Evolutionary conservation across 345 rosid species (phyloP), one percentile per base, ranked within the genome.

Genomic region (Aquilaria yunnanensis): DNA sequence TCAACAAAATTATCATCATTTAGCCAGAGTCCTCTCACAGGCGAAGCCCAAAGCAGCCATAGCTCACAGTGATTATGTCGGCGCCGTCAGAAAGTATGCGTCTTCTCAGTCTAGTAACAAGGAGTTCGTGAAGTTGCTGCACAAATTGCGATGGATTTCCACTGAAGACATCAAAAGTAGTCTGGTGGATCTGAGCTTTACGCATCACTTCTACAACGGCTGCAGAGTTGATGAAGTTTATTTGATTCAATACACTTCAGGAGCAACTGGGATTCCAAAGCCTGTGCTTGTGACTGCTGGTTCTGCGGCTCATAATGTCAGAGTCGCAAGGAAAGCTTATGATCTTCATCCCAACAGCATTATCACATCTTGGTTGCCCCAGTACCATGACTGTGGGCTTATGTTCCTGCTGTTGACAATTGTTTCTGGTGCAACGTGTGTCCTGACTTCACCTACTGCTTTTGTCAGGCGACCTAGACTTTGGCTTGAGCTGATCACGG

Each of bases 241-340:
- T 56, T 67, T 86, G 74, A 80, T 83, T 57, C 92, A 83, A 32
- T 83, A 86, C 85, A 83, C 86, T 62, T 86, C 87, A 46, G 89
- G 89, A 48, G 76, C 92, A 12, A 86, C 89, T 2, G 85, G 83
- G 67, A 76, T 83, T 46, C 87, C 87, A 0, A 86, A 86, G 61
- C 89, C 83, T 2, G 89, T 83, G 49, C 81, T 76, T 6, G 80
- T 78, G 56, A 83, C 88, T 0, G 72, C 88, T 6, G 88, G 92
- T 32, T 76, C 89, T n/a, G 85, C 88, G 0, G 85, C 75, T 63
- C 92, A 86, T 65, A 86, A 86, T 29, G 89, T 77, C 33, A 75
- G 89, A 56, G 63, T 73, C 12, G 92, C 87, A 0, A 80, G 89
- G 48, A 86, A 75, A 65, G 70, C 82, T 32, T 86, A 83, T 0